Evolutionary conservation across 164 flowering plant genomes (phyloP).

Genomic region (Hamamelis virginiana): DNA sequence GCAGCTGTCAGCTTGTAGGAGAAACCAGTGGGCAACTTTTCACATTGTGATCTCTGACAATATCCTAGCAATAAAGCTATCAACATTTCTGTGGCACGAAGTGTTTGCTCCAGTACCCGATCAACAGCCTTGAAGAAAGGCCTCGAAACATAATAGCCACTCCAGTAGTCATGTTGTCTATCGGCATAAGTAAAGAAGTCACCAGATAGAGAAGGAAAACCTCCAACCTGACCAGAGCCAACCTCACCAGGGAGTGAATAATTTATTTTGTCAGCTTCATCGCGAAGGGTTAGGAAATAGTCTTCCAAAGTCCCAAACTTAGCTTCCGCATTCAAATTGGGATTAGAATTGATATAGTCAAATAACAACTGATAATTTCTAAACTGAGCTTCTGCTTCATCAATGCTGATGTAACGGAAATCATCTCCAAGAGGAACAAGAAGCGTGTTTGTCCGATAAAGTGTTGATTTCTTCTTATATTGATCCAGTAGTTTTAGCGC

Average conservation of each 20-base stretch:
- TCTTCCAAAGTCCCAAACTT: constrained; percentile 96
- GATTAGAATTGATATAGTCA: constrained; percentile 85
- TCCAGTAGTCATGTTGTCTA: constrained; percentile 93
- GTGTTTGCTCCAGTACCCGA: constrained; percentile 89
- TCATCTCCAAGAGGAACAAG: constrained; percentile 98
- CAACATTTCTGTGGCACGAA: constrained; percentile 88
- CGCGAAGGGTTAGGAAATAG: constrained; percentile 84
- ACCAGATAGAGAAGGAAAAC: constrained; percentile 92
- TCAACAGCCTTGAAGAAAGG: constrained; percentile 98
- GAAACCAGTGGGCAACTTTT: constrained; percentile 74
- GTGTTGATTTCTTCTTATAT: constrained; percentile 83
- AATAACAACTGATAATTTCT: constrained; percentile 86
- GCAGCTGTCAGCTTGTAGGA: constrained; percentile 92
- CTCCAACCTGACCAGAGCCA: constrained; percentile 76
- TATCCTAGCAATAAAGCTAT: constrained; percentile 69
- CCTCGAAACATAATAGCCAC: constrained; percentile 98
- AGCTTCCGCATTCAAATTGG: constrained; percentile 79
- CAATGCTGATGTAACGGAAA: constrained; percentile 78
- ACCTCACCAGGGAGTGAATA: constrained; percentile 76
- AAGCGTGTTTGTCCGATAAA: constrained; percentile 91
- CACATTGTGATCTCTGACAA: constrained; percentile 78
- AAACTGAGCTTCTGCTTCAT: constrained; percentile 97
- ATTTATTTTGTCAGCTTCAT: constrained; percentile 84
- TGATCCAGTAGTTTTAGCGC: constrained; percentile 81
- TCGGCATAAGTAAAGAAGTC: constrained; percentile 99